These are phyloP conservation scores for Artemisia argyi DNA, from an alignment of 129 eudicot species.

Conservation along the genomic window DNA sequence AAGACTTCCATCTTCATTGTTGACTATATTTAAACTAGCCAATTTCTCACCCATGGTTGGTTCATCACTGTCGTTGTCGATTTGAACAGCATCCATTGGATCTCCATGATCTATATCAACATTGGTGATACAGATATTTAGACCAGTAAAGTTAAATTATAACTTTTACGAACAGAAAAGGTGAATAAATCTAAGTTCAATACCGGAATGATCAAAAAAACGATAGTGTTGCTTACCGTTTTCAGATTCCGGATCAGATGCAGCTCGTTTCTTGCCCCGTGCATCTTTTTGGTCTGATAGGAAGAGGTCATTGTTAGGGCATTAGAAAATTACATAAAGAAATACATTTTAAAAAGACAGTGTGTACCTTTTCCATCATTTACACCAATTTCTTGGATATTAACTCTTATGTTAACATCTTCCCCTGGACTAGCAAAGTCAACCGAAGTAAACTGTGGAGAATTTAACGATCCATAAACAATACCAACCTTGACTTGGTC, in stretches of 20 bases:
- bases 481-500: conserved; percentile 27
- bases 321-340: too few species aligned
- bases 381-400: conserved; percentile 28
- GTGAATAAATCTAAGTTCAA: neutral
- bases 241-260: conserved; percentile 43
- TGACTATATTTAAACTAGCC: conserved; percentile 56
- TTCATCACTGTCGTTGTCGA: conserved; percentile 56
- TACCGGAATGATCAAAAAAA: neutral
- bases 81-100: conserved; percentile 43
- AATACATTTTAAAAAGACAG: neutral
- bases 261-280: conserved; percentile 51
- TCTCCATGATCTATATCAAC: conserved; percentile 49
- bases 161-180: neutral
- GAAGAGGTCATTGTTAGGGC: neutral
- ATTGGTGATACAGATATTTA: neutral
- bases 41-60: conserved; percentile 96
- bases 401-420: conserved; percentile 39
- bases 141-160: too few species aligned
- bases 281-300: conserved; percentile 26
- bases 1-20: conserved; percentile 27
- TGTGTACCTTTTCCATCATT: conserved; percentile 39
- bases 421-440: conserved; percentile 43
- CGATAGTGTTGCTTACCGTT: conserved; percentile 30
- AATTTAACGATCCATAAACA: conserved; percentile 43
- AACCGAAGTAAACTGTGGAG: conserved; percentile 38